Evolutionary conservation across 129 eudicot genomes (phyloP), one percentile per base, ranked within the genome.

Genomic region (Gnaphalium uliginosum): DNA sequence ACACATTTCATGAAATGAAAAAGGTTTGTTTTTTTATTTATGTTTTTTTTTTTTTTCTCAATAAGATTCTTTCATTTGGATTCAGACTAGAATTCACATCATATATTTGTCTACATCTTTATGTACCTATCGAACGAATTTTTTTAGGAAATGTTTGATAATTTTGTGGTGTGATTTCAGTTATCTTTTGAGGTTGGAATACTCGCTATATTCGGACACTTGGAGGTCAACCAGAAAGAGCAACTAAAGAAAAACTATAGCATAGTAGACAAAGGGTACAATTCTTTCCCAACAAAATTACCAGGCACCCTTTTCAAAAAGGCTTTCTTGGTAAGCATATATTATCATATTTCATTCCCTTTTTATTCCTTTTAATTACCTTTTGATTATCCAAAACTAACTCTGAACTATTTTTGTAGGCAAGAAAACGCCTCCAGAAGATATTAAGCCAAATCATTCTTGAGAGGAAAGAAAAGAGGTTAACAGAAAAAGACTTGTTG

Each of bases 151-250:
- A 5, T 54, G 57, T 23, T 71, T 60, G 3, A 62, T 24, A 30
- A 70, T 37, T 27, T 37, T 5, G 53, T 71, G 68, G 30, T 66
- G 59, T 15, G 57, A 37, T 77, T 80, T 29, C 72, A 86, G 90
- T 65, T 83, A 57, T 83, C 90, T 3, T 86, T 86, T 64, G 90
- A 86, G 71, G 85, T 86, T 67, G 90, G 90, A 50, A 86, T 86
- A 64, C 90, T 86, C 65, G 77, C 85, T 26, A 75, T 83, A 57
- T 83, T 86, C 66, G 90, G 90, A 75, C 87, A 83, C 79, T 81
- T 86, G 81, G 85, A 83, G 48, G 73, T 77, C 39, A 68, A 32
- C 57, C 68, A 74, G 21, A 86, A 81, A 75, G 83, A 86, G 62
- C 71, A 83, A 83, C 76, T 86, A 64, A 83, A 83, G 85, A 68